Percentiles rank a stretch among this genome's conserved stretches.
Conservation (phyloP, 1,284 basidiomycete species). For the Crucibulum parvulum region DNA sequence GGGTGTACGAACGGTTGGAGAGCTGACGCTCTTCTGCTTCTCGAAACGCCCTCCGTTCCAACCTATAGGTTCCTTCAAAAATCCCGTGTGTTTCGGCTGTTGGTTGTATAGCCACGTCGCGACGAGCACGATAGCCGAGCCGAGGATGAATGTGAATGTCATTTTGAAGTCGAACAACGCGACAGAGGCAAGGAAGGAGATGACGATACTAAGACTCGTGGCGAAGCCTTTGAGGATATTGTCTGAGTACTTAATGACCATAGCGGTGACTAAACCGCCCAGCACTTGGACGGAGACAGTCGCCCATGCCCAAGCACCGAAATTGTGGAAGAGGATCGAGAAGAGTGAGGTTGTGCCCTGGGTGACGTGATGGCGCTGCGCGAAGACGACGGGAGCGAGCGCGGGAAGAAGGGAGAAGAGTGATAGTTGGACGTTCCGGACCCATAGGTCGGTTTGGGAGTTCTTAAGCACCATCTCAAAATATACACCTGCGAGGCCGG, state of each 20-base stretch:
- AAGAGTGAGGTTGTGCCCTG: constrained; percentile 34
- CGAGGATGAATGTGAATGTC: constrained; percentile 85
- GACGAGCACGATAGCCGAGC: constrained; percentile 82
- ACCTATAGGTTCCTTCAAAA: constrained; percentile 24
- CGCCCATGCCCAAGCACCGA: constrained; percentile 91
- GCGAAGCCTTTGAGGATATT: constrained; percentile 96
- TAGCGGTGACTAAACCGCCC: constrained; percentile 89
- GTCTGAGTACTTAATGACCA: constrained; percentile 88
- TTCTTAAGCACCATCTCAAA: constrained; percentile 98
- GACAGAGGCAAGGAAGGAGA: constrained; percentile 92
- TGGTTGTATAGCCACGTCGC: constrained; percentile 94
- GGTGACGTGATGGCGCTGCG: constrained; percentile 37
- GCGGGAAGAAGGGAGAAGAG: constrained; percentile 93
- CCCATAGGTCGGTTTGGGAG: constrained; percentile 89
- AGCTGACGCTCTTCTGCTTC: constrained; percentile 21
- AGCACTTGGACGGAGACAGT: constrained; percentile 90
- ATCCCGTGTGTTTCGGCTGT: constrained; percentile 42
- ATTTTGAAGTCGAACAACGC: constrained; percentile 89
- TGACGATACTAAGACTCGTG: constrained; percentile 90
- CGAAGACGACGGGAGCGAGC: constrained; percentile 80
- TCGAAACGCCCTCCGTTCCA: constrained; percentile 39
- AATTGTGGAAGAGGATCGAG: constrained; percentile 71
- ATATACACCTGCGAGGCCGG: constrained; percentile 95
- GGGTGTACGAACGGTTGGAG: constrained; percentile 14
- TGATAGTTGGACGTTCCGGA: constrained; percentile 95